Evolutionary conservation across 352 stramenopile species (phyloP), one percentile per base, ranked within the genome.

Genomic region (Halophytophthora batemanensis): DNA sequence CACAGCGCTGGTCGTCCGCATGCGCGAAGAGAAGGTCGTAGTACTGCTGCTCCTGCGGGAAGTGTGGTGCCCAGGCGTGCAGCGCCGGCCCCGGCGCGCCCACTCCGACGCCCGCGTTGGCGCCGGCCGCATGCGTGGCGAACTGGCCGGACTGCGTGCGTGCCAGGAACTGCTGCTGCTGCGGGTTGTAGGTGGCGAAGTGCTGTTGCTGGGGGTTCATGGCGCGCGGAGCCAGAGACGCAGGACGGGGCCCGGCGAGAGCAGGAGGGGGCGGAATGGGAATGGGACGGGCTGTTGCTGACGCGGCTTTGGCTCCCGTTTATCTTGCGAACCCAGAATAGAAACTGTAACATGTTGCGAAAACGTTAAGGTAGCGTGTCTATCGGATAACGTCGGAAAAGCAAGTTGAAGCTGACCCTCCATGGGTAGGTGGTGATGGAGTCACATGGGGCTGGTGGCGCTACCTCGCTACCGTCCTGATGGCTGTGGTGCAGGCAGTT

Each of bases 1-100:
- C 86, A 36, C 71, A 70, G 14, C 75, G 63, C 55, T 94, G 71
- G 12, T 87, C 77, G 60, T 98, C 95, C n/a, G 92, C 92, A n/a
- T 75, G 50, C 7, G 66, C 40, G 60, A 98, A 98, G 22, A 98
- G 71, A 51, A 71, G 57, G 64, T 96, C 78, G 71, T 93, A 98
- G 65, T 97, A 97, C 39, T 89, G 72, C 36, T 79, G 78, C 50
- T 96, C 87, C 17, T 68, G 61, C 2, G 77, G 64, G 5, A 61
- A 87, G 28, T 64, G 67, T 19, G 82, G 82, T 25, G 57, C 56
- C 85, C 85, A 95, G 31, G 51, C 33, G 48, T 82, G 62, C 3
- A 90, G 56, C 17, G 54, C 22, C 17, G 35, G 36, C 12, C 31
- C 25, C 38, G 56, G 36, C 10, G 51, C 55, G 31, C 45, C 46